Evolutionary conservation across 805 yeast genomes (phyloP), one percentile per base, ranked within the genome.

Genomic region (Jamesozyma rosinii): DNA sequence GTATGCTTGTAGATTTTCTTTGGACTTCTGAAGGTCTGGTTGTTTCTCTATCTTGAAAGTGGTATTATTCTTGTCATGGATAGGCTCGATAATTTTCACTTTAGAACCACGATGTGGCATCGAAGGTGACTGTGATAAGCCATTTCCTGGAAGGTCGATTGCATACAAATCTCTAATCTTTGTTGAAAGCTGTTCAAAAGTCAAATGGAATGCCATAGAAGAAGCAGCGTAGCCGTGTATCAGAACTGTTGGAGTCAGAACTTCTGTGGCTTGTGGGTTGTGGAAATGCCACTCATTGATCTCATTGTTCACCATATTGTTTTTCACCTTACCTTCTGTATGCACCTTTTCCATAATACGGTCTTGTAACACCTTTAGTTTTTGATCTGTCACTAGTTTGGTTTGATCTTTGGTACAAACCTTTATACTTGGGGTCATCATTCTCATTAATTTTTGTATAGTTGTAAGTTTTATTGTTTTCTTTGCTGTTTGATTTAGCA

Each of bases 211-310:
- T 43, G 87, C 79, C 21, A 94, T 90, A 13, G 88, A 74, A 1
- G 95, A 85, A 0, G 97, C 95, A 1, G 95, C 96, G 57, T 87
- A 88, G 0, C 98, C 98, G 62, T 90, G 98, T 4, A 92, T 65
- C 48, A 90, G 62, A 2, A 92, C 49, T 3, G 70, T 59, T 2
- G 74, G 72, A 1, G 61, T 57, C 2, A 42, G 40, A 10, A 65
- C 52, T 4, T 36, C 35, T 4, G 38, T 30, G 4, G 53, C 58
- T 4, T 37, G 32, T 5, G 45, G 27, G 38, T 61, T 64, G 10
- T 47, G 59, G 50, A 61, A 53, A 50, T 58, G 59, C 65, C 63
- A 60, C 44, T 60, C 59, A 36, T 61, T 60, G 5, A 61, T 49
- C 37, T 55, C 56, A 29, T 50, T 48, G 18, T 49, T 46, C 10